Percentiles rank a stretch among this genome's conserved stretches.
phyloP scores from a whole-genome alignment of 257 asterid genomes.

The Nicotiana otophora region DNA sequence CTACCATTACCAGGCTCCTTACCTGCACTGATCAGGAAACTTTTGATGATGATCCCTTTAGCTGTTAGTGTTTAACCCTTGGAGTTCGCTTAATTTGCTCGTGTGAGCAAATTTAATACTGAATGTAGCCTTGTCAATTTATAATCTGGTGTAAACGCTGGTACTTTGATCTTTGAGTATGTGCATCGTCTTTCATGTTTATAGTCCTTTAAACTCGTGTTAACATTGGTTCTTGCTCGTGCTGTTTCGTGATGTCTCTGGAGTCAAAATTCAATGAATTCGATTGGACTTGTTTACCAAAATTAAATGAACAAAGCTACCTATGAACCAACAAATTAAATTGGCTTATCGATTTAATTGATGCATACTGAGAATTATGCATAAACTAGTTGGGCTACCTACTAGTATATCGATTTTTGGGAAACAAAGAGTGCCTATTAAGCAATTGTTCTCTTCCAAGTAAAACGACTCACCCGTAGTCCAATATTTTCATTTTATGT shows the following conservation, averaged over 20 bases:
- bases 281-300: background rate
- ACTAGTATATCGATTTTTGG: background rate
- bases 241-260: background rate
- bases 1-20: conserved; percentile 89
- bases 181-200: conserved; percentile 20
- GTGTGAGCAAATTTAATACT: conserved; percentile 44
- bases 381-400: background rate
- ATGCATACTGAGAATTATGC: background rate
- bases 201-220: background rate
- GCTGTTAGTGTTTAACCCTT: conserved; percentile 61
- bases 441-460: background rate
- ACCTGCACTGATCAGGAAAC: conserved; percentile 83
- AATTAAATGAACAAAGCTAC: background rate
- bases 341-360: background rate
- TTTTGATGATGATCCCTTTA: conserved; percentile 40
- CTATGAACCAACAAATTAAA: background rate
- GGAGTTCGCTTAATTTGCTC: conserved; percentile 46
- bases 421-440: background rate
- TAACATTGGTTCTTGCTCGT: background rate
- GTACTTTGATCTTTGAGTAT: conserved; percentile 31
- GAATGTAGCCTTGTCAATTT: conserved; percentile 40
- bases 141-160: conserved; percentile 74
- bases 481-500: background rate
- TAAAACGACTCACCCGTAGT: background rate
- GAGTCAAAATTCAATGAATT: background rate